Base-by-base conservation (phyloP, 106 monocot genomes). In the Dendrobium nobile region DNA sequence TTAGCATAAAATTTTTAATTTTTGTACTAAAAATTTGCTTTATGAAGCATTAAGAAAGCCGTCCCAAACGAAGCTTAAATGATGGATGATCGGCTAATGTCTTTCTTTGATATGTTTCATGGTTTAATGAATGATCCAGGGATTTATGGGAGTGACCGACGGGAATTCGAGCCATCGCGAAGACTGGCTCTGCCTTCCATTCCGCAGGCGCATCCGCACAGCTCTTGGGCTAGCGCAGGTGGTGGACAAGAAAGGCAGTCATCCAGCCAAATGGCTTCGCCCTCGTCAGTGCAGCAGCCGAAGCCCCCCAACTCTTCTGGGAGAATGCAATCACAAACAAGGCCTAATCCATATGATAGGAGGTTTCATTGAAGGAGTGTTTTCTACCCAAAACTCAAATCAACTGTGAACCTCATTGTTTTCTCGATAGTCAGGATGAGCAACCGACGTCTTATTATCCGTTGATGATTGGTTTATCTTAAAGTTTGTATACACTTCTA, bases 261-360 rank as follows among this genome's bases (percentile, higher is more conserved):
- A 65, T 65, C 64, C 0, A 22, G 64, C n/a, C 26, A 26, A 65
- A 26, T 65, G 64, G 6, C 64, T 22, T n/a, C 64, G 6, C 9
- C 64, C 2, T 65, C 64, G n/a, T 22, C 64, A 7, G 64, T 8
- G 64, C 64, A 24, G 10, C 64, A 24, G 10, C 64, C 26, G 7
- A n/a, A 65, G 24, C n/a, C 26, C 24, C 51, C 0, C 51, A 9
- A 65, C 24, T 2, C 64, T 2, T 65, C 64, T 24, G 64, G 64
- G 26, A 8, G 64, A 65, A 26, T 6, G 64, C n/a, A 65, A 7
- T 26, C 64, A 22, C 64, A 65, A 65, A 10, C 64, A 22, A 10
- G 64, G 64, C 22, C 26, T 65, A 65, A 65, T 65, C 26, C 64
- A 65, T 65, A 65, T 26, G 64, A 65, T 65, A 26, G 64, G 64